Percentiles rank a stretch among this genome's conserved stretches.
phyloP scores from a whole-genome alignment of 1,284 basidiomycete species.

The Earliella scabrosa region DNA sequence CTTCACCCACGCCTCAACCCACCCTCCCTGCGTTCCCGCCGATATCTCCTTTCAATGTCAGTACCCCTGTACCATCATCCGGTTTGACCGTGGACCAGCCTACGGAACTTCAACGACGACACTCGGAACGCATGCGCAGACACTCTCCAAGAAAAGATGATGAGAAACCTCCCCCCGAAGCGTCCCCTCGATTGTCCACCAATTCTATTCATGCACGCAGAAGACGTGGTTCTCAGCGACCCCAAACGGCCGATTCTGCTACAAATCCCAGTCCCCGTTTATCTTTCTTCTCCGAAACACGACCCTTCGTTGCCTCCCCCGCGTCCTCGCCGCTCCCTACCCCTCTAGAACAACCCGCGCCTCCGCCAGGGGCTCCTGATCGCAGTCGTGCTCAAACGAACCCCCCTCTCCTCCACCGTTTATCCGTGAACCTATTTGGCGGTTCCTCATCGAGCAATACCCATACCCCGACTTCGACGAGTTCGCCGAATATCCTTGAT shows the following conservation, averaged over 20 bases:
- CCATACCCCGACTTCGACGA: constrained; percentile 35
- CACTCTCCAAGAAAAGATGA: constrained; percentile 12
- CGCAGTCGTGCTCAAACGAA: constrained; percentile 70
- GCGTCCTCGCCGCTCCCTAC: constrained; percentile 19
- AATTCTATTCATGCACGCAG: constrained; percentile 20
- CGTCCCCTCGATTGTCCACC: constrained; percentile 14
- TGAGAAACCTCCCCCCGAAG: constrained; percentile 7
- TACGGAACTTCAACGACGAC: constrained; percentile 51
- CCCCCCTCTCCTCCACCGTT: constrained; percentile 68
- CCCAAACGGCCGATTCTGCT: constrained; percentile 35
- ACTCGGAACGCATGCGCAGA: constrained; percentile 48
- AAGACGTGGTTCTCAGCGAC: constrained; percentile 28
- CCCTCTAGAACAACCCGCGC: constrained; percentile 20
- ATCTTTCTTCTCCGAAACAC: constrained; percentile 22
- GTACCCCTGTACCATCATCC: constrained; percentile 35
- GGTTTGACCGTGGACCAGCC: constrained; percentile 27
- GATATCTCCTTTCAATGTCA: constrained; percentile 55
- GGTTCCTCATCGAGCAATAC: constrained; percentile 42
- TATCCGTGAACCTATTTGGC: constrained; percentile 70
- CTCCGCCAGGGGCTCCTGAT: constrained; percentile 27
- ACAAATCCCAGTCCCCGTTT: constrained; percentile 22
- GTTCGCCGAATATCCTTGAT: constrained; percentile 32
- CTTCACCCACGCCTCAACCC: constrained; percentile 33
- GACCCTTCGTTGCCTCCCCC: constrained; percentile 17
- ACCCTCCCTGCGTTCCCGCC: constrained; percentile 54